phyloP scores from a whole-genome alignment of 306 rosid species.

The Prunus salicina region DNA sequence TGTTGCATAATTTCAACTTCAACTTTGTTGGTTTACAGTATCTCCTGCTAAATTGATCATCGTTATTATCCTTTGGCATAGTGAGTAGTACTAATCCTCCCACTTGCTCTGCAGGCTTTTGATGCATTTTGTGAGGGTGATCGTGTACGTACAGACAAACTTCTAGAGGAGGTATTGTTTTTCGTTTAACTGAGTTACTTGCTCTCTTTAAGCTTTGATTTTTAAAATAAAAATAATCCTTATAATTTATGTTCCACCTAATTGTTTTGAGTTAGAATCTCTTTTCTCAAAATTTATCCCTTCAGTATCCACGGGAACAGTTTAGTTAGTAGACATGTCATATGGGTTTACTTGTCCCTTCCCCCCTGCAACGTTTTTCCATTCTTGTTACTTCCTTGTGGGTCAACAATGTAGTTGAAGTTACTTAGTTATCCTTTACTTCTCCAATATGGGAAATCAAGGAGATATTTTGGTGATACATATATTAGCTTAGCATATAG shows the following conservation, averaged over 20 bases:
- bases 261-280: not conserved
- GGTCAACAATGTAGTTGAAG: not conserved
- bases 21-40: not conserved
- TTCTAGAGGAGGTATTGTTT: slow-evolving; percentile 24
- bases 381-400: not conserved
- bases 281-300: not conserved
- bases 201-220: not conserved
- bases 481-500: not conserved
- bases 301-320: not conserved
- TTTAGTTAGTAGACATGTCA: not conserved
- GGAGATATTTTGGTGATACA: not conserved
- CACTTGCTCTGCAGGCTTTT: slow-evolving; percentile 31
- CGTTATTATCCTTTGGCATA: not conserved
- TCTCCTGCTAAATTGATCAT: not conserved
- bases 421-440: not conserved
- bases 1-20: not conserved
- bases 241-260: not conserved
- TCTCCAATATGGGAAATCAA: not conserved
- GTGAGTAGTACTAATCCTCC: not conserved
- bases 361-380: too few species aligned
- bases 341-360: not conserved
- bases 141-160: slow-evolving; percentile 27
- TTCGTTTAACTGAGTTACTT: not conserved
- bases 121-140: slow-evolving; percentile 35
- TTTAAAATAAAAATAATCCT: not conserved